phyloP scores from a whole-genome alignment of 2,329 filamentous ascomycete genomes.

The Xylaria sp. region DNA sequence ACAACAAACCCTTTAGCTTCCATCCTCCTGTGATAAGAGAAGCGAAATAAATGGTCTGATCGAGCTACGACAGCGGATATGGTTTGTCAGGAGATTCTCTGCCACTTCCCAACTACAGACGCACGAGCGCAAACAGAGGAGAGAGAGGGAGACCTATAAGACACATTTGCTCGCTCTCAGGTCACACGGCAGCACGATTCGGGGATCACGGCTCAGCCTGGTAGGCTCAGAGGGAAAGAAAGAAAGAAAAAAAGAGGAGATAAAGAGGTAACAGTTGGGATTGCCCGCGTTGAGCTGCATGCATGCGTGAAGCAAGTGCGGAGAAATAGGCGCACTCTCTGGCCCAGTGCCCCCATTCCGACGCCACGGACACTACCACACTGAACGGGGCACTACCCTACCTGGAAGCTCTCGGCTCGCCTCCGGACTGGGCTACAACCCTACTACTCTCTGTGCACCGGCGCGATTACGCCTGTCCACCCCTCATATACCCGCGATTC shows the following conservation, averaged over 20 bases:
- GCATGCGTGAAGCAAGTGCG: slow-evolving; percentile 38
- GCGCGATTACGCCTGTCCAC: slow-evolving; percentile 30
- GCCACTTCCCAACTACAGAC: slow-evolving; percentile 19
- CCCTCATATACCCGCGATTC: slow-evolving; percentile 33
- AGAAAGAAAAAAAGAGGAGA: slow-evolving; percentile 20
- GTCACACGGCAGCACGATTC: slow-evolving; percentile 37
- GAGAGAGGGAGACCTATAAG: background rate
- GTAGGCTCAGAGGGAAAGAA: slow-evolving; percentile 26
- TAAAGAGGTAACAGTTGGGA: slow-evolving; percentile 34
- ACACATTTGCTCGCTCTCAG: slow-evolving; percentile 15
- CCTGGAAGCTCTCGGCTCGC: slow-evolving; percentile 39
- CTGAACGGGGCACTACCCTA: slow-evolving; percentile 38
- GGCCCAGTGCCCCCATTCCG: slow-evolving; percentile 21
- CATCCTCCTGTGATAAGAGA: slow-evolving; percentile 4
- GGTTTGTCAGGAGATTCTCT: slow-evolving; percentile 4
- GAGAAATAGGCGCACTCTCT: slow-evolving; percentile 37
- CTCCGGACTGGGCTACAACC: slow-evolving; percentile 35
- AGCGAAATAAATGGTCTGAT: background rate
- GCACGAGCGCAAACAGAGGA: background rate
- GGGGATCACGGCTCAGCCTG: slow-evolving; percentile 31
- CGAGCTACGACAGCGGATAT: slow-evolving; percentile 7
- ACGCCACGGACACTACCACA: slow-evolving; percentile 39
- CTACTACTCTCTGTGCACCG: slow-evolving; percentile 26
- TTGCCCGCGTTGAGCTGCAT: slow-evolving; percentile 34
- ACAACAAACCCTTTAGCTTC: slow-evolving; percentile 1